Evolutionary conservation across 2,329 filamentous ascomycete genomes (phyloP).

Genomic region (Arthrobotrys sphaeroides): DNA sequence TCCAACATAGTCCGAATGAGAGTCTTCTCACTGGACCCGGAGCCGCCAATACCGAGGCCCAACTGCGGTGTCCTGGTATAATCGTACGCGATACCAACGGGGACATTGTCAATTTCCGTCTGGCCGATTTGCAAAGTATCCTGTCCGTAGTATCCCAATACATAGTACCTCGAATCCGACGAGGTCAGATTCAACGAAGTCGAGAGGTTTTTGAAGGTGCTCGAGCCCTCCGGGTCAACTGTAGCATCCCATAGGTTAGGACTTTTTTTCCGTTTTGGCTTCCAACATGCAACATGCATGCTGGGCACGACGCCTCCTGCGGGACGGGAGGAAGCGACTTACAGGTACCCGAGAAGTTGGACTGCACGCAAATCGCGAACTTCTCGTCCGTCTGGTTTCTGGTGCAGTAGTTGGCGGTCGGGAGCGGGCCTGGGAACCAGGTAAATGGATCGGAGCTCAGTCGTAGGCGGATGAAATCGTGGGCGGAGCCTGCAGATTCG

Average conservation of each 20-base stretch:
- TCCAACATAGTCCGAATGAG: slow-evolving; percentile 41
- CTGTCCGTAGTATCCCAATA: slow-evolving; percentile 47
- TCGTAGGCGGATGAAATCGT: slow-evolving; percentile 45
- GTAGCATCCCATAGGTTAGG: neutral
- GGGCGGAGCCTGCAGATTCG: slow-evolving; percentile 37
- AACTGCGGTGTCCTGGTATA: slow-evolving; percentile 45
- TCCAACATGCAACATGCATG: neutral
- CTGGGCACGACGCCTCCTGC: neutral
- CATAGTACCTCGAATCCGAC: slow-evolving; percentile 41
- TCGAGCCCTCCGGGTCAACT: slow-evolving; percentile 31
- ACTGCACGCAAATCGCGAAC: slow-evolving; percentile 32
- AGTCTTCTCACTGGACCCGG: slow-evolving; percentile 37
- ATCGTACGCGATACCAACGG: slow-evolving; percentile 44
- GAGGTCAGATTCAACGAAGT: slow-evolving; percentile 32
- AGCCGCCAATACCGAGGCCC: slow-evolving; percentile 44
- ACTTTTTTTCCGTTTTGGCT: too few relatives aligned
- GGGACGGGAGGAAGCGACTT: neutral
- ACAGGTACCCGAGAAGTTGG: slow-evolving; percentile 48
- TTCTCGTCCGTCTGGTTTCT: slow-evolving; percentile 12
- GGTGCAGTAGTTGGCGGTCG: slow-evolving; percentile 48
- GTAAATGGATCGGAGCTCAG: slow-evolving; percentile 51
- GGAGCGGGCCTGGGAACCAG: slow-evolving; percentile 46
- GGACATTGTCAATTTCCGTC: slow-evolving; percentile 50
- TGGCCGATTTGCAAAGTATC: slow-evolving; percentile 51
- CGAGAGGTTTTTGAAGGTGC: slow-evolving; percentile 40